Base-by-base conservation (phyloP, 169 alveolate genomes). In the Plasmodium ovale region DNA sequence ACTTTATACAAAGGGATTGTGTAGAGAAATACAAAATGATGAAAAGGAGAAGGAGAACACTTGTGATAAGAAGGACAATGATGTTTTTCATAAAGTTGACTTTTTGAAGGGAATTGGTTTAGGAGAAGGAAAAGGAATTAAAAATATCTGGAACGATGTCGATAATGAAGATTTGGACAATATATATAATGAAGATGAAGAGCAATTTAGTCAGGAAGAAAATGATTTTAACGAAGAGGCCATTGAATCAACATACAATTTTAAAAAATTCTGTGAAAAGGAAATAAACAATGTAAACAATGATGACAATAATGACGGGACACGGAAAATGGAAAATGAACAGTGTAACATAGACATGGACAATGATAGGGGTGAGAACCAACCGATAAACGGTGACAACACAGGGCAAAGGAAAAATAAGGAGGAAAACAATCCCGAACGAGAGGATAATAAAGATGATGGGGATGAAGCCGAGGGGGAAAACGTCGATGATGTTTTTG, bases 61-160 rank as follows among this genome's bases (percentile, higher is more conserved):
- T 3, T 92, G 93, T 23, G 91, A 91, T 10, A 74, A 92, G 37
- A 91, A 94, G 47, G 93, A 95, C 29, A 82, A 93, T 58, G 95
- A 96, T 2, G 88, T 88, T 16, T 89, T 93, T 27, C 93, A 92
- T 7, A 88, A 93, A 23, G 94, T 90, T 23, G 92, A 94, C 47
- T 70, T 87, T 65, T 88, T 92, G 2, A 85, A 94, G 51, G 94
- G 95, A 25, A 72, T 93, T 14, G 94, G 94, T 12, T 93, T 92
- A 47, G 96, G 95, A 27, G 92, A 92, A 39, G 93, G 94, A 23
- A 89, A 92, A 68, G 95, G 94, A 39, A 67, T 90, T 44, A 94
- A 92, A 84, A 94, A 95, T 59, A 89, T 93, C 29, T 89, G 87
- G 42, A 93, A 85, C 35, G 91, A 94, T 65, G 91, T 92, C 44